These are phyloP conservation scores for Brassica cretica DNA, from an alignment of 345 rosid genomes.

Conservation along the genomic window DNA sequence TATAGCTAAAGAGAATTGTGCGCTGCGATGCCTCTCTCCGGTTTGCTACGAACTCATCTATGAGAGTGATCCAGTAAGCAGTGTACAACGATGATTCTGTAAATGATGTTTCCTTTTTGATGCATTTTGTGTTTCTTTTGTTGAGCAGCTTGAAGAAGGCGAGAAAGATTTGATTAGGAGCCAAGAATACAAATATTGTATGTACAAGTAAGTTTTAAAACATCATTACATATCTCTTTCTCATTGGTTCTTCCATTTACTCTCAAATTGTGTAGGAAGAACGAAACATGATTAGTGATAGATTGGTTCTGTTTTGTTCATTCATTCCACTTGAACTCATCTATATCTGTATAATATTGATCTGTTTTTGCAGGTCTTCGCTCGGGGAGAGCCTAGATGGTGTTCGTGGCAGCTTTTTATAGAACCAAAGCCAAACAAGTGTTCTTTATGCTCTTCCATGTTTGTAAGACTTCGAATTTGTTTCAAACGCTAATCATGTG, in stretches of 20 bases:
- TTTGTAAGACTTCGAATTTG: slow-evolving; percentile 5
- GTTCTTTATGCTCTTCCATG: background rate
- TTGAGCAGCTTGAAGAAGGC: slow-evolving; percentile 76
- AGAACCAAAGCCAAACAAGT: background rate
- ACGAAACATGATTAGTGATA: background rate
- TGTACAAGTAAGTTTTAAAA: slow-evolving; percentile 60
- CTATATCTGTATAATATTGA: background rate
- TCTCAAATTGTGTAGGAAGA: background rate
- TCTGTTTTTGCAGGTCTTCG: slow-evolving; percentile 34
- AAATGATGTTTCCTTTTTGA: background rate
- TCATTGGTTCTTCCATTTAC: background rate
- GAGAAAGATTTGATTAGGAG: slow-evolving; percentile 70
- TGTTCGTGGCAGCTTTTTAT: slow-evolving; percentile 38
- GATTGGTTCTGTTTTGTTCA: background rate
- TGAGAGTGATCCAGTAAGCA: slow-evolving; percentile 76
- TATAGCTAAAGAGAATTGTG: slow-evolving; percentile 76
- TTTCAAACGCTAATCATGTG: background rate
- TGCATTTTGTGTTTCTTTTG: slow-evolving; percentile 6
- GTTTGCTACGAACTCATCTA: slow-evolving; percentile 69
- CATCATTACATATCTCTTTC: background rate
- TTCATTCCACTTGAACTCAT: background rate
- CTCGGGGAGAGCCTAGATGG: slow-evolving; percentile 40
- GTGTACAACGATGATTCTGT: background rate
- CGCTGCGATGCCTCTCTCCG: slow-evolving; percentile 71
- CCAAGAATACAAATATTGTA: slow-evolving; percentile 81